Evolutionary conservation across 768 basidiomycete genomes (phyloP).

Genomic region (Calocera viscosa): DNA sequence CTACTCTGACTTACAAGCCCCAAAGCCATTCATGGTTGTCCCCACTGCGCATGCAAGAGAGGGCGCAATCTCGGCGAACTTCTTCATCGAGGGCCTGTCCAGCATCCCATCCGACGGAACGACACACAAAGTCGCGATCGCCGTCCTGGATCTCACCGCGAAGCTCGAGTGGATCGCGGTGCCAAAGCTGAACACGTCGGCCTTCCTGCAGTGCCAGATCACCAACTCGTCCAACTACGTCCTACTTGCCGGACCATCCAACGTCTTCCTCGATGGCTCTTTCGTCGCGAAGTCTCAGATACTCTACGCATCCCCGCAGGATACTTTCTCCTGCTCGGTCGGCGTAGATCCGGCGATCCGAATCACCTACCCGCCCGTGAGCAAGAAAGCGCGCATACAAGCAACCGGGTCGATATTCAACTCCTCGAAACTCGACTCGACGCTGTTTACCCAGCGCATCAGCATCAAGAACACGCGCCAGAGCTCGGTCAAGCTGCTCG

Average conservation of each 20-base stretch:
- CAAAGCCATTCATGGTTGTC: constrained; percentile 21
- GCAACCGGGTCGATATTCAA: constrained; percentile 10
- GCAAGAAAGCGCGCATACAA: constrained; percentile 12
- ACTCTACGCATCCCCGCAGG: constrained; percentile 37
- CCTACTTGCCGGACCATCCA: constrained; percentile 42
- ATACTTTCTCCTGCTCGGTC: constrained; percentile 44
- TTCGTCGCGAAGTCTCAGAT: constrained; percentile 44
- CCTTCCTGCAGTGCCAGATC: constrained; percentile 42
- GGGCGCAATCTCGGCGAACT: constrained; percentile 42
- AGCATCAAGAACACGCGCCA: constrained; percentile 17
- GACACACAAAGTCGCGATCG: constrained; percentile 45
- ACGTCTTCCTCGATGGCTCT: constrained; percentile 44
- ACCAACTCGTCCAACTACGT: constrained; percentile 48
- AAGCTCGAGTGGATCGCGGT: constrained; percentile 37
- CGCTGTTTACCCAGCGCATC: constrained; percentile 15
- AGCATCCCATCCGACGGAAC: constrained; percentile 44
- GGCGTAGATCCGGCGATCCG: constrained; percentile 30
- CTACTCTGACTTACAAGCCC: not conserved
- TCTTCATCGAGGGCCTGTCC: constrained; percentile 38
- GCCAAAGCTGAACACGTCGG: constrained; percentile 38
- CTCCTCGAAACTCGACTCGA: constrained; percentile 8
- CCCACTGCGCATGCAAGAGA: constrained; percentile 37
- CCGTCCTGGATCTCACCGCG: constrained; percentile 29
- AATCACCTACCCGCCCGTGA: constrained; percentile 27
- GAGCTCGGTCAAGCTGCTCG: constrained; percentile 15